Conservation (phyloP, 768 basidiomycete genomes). For the Wakefieldia striispora region DNA sequence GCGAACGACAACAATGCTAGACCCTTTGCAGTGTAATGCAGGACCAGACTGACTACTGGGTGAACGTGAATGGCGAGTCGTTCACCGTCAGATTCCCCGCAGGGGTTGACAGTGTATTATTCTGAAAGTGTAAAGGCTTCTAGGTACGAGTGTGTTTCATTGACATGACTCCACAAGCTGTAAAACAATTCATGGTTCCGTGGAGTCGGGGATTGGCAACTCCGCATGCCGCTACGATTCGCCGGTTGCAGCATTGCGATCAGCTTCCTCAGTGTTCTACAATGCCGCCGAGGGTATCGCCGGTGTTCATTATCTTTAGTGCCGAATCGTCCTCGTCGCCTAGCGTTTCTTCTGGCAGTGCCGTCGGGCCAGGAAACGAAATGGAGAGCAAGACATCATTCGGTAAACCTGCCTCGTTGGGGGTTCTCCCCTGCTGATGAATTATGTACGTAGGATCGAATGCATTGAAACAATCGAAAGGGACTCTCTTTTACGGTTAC, state of each 20-base stretch:
- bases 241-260: constrained; percentile 35
- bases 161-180: too few species aligned
- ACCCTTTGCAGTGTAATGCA: too few species aligned
- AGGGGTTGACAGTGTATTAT: too few species aligned
- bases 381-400: constrained; percentile 4
- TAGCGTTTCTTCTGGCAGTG: constrained; percentile 43
- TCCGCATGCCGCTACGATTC: constrained; percentile 19
- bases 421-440: not conserved
- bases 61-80: too few species aligned
- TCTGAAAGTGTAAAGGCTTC: too few species aligned
- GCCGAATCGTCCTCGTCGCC: constrained; percentile 42
- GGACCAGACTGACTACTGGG: too few species aligned
- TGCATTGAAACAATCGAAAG: constrained; percentile 33
- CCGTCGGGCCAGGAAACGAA: constrained; percentile 35
- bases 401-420: constrained; percentile 3
- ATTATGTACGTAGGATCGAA: constrained; percentile 31
- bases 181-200: too few species aligned
- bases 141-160: too few species aligned
- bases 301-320: constrained; percentile 44
- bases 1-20: too few species aligned
- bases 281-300: constrained; percentile 42
- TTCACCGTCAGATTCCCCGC: too few species aligned
- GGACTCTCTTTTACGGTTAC: too few species aligned
- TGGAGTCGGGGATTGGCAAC: too few species aligned
- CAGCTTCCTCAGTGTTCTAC: constrained; percentile 41